Base-by-base conservation (phyloP, 1,284 basidiomycete species). In the Cutaneotrichosporon curvatum region DNA sequence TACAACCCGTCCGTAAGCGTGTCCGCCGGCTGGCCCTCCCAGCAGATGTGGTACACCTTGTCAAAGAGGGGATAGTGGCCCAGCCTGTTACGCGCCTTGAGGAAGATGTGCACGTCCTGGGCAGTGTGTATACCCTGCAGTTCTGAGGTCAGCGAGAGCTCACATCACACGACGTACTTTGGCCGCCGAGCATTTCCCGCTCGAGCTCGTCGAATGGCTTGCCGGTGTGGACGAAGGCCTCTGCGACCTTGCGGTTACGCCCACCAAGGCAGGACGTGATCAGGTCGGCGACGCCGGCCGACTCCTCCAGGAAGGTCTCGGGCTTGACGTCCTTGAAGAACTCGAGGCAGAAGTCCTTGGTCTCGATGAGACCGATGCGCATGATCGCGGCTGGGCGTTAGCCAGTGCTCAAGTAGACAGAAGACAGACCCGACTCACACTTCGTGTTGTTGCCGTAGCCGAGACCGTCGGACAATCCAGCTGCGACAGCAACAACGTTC, bases 231-330 rank as follows among this genome's bases (percentile, higher is more conserved):
- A 77, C 78, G 54, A 77, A 79, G 0, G 77, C 78, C 51, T 62
- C 65, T 5, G 72, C 71, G 35, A 56, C 57, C 60, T 74, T 74
- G 45, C 74, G 67, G 61, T 80, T 80, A 35, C 78, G 65, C 4
- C 78, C 78, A 18, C 78, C 78, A 18, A 79, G 68, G 54, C 76
- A 78, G 8, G 76, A 77, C 4, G 78, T 79, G 62, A 80, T 79
- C 22, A 80, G 65, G 65, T 80, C 78, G 8, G 78, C 78, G 20
- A 80, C 71, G 37, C 78, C 78, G 1, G 78, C 76, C 37, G 57
- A 73, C 67, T 75, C 76, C 56, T 68, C 67, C 52, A 75, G 61
- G 58, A 79, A 79, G 0, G 77, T 78, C 46, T 75, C 74, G 4
- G 73, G 66, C 58, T 76, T 74, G 60, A 76, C 72, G 40, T 73